Evolutionary conservation across 371 early-diverging fungal species (phyloP).

Genomic region (Chytridium lagenaria): DNA sequence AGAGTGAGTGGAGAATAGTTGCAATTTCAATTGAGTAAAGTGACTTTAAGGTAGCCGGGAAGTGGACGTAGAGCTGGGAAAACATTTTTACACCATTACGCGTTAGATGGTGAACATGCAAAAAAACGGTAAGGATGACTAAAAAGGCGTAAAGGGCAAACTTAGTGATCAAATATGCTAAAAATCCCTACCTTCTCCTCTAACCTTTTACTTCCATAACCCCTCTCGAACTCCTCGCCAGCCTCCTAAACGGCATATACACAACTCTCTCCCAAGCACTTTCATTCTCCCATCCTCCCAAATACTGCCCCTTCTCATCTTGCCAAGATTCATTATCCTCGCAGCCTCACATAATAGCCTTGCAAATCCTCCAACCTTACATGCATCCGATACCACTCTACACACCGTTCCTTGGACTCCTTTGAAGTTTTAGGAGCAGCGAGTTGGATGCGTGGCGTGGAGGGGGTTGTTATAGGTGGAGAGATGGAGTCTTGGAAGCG

Average conservation of each 20-base stretch:
- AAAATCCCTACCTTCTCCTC: neutral
- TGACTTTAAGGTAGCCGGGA: neutral
- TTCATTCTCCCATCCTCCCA: too few relatives aligned
- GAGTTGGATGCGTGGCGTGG: neutral
- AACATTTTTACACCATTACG: neutral
- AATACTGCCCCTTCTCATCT: too few relatives aligned
- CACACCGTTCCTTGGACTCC: neutral
- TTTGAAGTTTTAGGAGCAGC: neutral
- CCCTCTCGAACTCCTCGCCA: neutral
- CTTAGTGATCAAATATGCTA: too few relatives aligned
- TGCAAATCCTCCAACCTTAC: neutral
- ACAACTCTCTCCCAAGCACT: too few relatives aligned
- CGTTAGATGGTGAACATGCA: neutral
- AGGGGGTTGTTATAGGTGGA: neutral
- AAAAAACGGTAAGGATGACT: neutral
- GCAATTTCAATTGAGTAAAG: conserved; percentile 1
- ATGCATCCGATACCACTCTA: neutral
- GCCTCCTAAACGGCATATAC: neutral
- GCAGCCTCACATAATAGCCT: neutral
- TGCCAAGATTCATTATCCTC: neutral
- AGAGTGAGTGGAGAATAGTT: neutral
- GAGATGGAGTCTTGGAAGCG: neutral
- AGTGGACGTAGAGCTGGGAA: neutral
- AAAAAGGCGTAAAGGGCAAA: neutral
- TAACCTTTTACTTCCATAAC: neutral